A percentile compares a stretch with the other conserved stretches of the same genome.
Conservation (phyloP, 257 asterid genomes). For the Solanum lignicaule region DNA sequence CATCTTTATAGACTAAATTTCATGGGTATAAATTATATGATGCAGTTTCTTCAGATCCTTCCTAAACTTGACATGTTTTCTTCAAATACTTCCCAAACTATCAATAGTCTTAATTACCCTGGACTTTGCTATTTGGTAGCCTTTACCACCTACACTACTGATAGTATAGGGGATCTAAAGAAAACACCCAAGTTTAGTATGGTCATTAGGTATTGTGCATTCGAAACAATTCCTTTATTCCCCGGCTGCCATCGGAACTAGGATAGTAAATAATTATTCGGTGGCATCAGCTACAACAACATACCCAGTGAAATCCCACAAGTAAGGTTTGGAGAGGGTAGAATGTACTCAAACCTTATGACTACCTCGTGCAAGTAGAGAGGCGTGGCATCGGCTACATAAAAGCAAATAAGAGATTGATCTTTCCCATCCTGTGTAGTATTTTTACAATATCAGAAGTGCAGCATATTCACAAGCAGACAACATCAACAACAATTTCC, state of each 20-base stretch:
- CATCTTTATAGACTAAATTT: not conserved
- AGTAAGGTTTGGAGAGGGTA: not conserved
- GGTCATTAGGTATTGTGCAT: not conserved
- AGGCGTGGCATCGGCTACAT: conserved; percentile 44
- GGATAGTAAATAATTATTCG: conserved; percentile 94
- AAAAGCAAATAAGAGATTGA: conserved; percentile 18
- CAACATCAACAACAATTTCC: not conserved
- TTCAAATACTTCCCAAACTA: not conserved
- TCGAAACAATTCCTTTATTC: conserved; percentile 55
- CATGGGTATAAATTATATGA: not conserved
- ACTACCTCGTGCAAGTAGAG: not conserved
- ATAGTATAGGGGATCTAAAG: not conserved
- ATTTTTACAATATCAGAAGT: not conserved
- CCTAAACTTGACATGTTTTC: not conserved
- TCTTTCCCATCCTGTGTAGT: not conserved
- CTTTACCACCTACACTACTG: not conserved
- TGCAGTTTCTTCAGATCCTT: not conserved
- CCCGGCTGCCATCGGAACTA: conserved; percentile 80
- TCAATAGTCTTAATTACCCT: not conserved
- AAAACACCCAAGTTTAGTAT: not conserved
- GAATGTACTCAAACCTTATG: not conserved
- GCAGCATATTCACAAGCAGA: not conserved
- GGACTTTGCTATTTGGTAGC: not conserved
- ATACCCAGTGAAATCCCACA: not conserved
- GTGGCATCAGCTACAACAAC: conserved; percentile 20